phyloP scores from a whole-genome alignment of 1,284 basidiomycete species.

The Phaffia rhodozyma region DNA sequence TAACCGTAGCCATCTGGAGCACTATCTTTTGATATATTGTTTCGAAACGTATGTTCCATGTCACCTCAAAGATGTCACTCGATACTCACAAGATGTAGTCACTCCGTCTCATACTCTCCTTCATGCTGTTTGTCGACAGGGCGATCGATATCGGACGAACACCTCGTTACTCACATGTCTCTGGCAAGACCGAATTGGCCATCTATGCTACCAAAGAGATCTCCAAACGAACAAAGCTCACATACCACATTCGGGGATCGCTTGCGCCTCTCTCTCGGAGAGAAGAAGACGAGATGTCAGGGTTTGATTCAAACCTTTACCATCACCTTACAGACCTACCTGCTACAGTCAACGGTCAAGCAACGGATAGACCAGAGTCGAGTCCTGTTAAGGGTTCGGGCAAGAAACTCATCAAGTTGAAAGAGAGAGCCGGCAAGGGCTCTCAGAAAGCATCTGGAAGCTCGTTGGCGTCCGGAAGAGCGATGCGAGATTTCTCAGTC shows the following conservation, averaged over 20 bases:
- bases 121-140: constrained; percentile 24
- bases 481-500: constrained; percentile 77
- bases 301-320: constrained; percentile 64
- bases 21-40: too few relatives aligned
- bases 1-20: too few relatives aligned
- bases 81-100: too few relatives aligned
- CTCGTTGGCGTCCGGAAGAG: not conserved
- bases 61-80: too few relatives aligned
- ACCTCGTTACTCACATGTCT: constrained; percentile 64
- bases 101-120: too few relatives aligned
- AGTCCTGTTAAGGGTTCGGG: too few relatives aligned
- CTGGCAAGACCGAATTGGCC: constrained; percentile 80
- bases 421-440: constrained; percentile 47
- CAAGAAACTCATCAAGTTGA: constrained; percentile 23
- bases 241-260: constrained; percentile 56
- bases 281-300: constrained; percentile 37
- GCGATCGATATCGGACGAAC: constrained; percentile 77
- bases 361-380: too few relatives aligned
- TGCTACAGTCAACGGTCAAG: too few relatives aligned
- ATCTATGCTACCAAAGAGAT: constrained; percentile 63
- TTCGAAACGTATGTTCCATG: too few relatives aligned
- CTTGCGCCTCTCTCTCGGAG: constrained; percentile 31
- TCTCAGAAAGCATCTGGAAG: constrained; percentile 40
- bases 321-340: too few relatives aligned
- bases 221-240: constrained; percentile 56